Evolutionary conservation across 2,329 filamentous ascomycete species (phyloP).

Genomic region (Fusarium sp.): DNA sequence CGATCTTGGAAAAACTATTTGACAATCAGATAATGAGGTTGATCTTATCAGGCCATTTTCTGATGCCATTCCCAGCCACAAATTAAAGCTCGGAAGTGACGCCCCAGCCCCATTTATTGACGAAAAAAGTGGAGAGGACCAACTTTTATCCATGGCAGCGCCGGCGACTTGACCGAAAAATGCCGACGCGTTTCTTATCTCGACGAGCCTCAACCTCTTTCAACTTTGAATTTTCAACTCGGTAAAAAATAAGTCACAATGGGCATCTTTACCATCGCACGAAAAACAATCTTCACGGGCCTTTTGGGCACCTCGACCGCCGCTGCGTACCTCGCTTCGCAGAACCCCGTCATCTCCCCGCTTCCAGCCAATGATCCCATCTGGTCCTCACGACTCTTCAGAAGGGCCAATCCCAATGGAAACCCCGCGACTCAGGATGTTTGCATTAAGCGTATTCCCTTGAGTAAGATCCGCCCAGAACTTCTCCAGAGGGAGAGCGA

Average conservation of each 20-base stretch:
- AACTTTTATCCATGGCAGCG: slow-evolving; percentile 27
- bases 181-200: slow-evolving; percentile 35
- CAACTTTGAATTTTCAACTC: background rate
- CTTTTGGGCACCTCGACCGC: slow-evolving; percentile 65
- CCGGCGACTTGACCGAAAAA: slow-evolving; percentile 13
- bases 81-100: background rate
- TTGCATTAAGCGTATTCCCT: slow-evolving; percentile 72
- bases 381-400: slow-evolving; percentile 70
- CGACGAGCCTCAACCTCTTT: background rate
- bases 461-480: slow-evolving; percentile 75
- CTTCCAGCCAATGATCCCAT: slow-evolving; percentile 72
- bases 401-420: slow-evolving; percentile 71
- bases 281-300: slow-evolving; percentile 62
- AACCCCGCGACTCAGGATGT: slow-evolving; percentile 77
- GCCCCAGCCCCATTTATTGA: background rate
- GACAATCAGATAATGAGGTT: too few relatives aligned
- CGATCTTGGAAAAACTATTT: too few relatives aligned
- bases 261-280: slow-evolving; percentile 68
- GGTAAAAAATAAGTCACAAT: slow-evolving; percentile 53
- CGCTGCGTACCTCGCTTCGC: slow-evolving; percentile 64
- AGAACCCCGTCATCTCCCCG: slow-evolving; percentile 71
- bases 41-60: background rate
- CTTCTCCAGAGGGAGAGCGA: slow-evolving; percentile 72
- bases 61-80: slow-evolving; percentile 11
- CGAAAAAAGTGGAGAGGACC: slow-evolving; percentile 7